Conservation (phyloP, 345 rosid genomes). For the Acer campestre region DNA sequence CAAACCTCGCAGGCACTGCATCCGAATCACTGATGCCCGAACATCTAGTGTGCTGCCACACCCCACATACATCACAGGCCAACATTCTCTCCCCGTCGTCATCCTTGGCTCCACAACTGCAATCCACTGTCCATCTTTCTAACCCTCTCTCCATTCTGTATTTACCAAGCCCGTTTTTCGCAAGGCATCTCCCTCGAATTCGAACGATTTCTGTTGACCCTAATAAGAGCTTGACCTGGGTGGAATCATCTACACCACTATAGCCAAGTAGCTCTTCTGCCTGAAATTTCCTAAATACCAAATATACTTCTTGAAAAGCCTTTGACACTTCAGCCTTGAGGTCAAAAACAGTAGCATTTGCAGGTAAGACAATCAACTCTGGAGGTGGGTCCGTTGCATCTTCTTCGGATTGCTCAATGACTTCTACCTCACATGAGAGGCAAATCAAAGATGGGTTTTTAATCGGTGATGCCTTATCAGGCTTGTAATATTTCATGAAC, state of each 20-base stretch:
- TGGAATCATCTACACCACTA: slow-evolving; percentile 64
- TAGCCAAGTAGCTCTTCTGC: slow-evolving; percentile 60
- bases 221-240: slow-evolving; percentile 47
- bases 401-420: slow-evolving; percentile 38
- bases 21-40: slow-evolving; percentile 52
- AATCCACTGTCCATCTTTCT: slow-evolving; percentile 69
- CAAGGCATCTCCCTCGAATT: slow-evolving; percentile 49
- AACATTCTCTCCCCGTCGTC: slow-evolving; percentile 82
- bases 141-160: slow-evolving; percentile 69
- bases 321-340: slow-evolving; percentile 53
- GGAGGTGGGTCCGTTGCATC: slow-evolving; percentile 38
- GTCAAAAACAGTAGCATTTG: slow-evolving; percentile 52
- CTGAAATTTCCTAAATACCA: slow-evolving; percentile 52
- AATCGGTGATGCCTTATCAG: slow-evolving; percentile 20
- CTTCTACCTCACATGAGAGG: slow-evolving; percentile 51
- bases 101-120: slow-evolving; percentile 70
- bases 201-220: slow-evolving; percentile 38
- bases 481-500: slow-evolving; percentile 56
- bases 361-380: slow-evolving; percentile 43
- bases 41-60: slow-evolving; percentile 80
- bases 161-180: slow-evolving; percentile 38
- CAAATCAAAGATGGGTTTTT: slow-evolving; percentile 22
- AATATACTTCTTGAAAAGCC: slow-evolving; percentile 65
- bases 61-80: slow-evolving; percentile 69
- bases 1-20: slow-evolving; percentile 55